Conservation (phyloP, 257 asterid species). For the Solanum raphanifolium region DNA sequence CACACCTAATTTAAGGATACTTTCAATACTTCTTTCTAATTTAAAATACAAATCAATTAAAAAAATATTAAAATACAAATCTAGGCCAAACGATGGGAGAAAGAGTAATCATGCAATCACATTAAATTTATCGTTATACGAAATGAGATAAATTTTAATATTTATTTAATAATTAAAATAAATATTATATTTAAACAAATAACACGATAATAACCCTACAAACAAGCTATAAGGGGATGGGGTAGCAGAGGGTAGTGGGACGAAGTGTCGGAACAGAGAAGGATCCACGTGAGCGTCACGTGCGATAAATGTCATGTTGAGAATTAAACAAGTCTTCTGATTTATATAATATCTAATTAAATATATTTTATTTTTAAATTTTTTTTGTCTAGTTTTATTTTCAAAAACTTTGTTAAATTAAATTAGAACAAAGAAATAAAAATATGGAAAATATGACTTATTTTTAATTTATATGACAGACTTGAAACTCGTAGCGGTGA, state of each 20-base stretch:
- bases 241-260: not conserved
- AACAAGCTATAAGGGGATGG: not conserved
- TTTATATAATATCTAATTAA: too few species aligned
- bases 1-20: too few species aligned
- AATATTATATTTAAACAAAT: not conserved
- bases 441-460: not conserved
- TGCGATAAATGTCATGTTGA: not conserved
- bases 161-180: too few species aligned
- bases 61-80: too few species aligned
- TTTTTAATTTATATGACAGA: not conserved
- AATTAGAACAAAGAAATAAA: too few species aligned
- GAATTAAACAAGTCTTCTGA: not conserved
- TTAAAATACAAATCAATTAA: too few species aligned
- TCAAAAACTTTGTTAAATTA: not conserved
- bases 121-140: too few species aligned
- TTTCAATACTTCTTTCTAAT: too few species aligned
- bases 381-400: not conserved
- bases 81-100: not conserved
- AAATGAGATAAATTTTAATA: too few species aligned
- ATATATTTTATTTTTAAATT: too few species aligned
- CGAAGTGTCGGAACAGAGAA: not conserved
- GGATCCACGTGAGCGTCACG: not conserved
- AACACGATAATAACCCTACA: not conserved
- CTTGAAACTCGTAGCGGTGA: not conserved
- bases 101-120: too few species aligned